Evolutionary conservation across 2,329 filamentous ascomycete genomes (phyloP).

Genomic region (Furcasterigmium sp.): DNA sequence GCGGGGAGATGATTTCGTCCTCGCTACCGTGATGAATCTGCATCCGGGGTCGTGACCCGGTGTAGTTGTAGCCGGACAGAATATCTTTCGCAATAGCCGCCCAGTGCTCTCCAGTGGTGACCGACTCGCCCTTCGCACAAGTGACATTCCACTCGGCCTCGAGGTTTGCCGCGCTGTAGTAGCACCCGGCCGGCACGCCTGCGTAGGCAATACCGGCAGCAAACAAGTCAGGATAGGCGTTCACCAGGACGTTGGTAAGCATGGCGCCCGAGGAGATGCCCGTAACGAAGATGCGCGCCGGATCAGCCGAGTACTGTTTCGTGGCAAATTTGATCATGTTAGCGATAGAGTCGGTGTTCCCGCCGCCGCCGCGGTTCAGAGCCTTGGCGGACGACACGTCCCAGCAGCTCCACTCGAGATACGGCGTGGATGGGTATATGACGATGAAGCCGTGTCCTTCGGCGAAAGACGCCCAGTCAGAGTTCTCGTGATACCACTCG

Average conservation of each 20-base stretch:
- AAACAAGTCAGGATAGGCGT: constrained; percentile 42
- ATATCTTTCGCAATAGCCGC: constrained; percentile 36
- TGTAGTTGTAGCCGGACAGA: constrained; percentile 40
- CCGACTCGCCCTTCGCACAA: constrained; percentile 41
- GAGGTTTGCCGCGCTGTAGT: constrained; percentile 32
- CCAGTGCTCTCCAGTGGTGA: constrained; percentile 40
- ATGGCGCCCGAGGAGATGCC: constrained; percentile 44
- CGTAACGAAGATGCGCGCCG: constrained; percentile 46
- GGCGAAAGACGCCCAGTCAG: constrained; percentile 47
- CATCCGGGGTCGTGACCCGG: constrained; percentile 45
- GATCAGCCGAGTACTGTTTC: constrained; percentile 44
- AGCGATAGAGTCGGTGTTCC: constrained; percentile 49
- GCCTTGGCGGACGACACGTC: constrained; percentile 47
- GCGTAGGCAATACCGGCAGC: constrained; percentile 36
- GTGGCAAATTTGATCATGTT: constrained; percentile 55
- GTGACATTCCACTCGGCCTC: constrained; percentile 43
- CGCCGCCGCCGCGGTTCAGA: constrained; percentile 50
- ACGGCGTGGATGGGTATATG: constrained; percentile 38
- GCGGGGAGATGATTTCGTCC: constrained; percentile 43
- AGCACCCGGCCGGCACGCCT: constrained; percentile 39
- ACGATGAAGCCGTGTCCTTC: constrained; percentile 52
- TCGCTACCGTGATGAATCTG: constrained; percentile 52
- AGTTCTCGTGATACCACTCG: constrained; percentile 42
- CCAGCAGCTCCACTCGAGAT: constrained; percentile 41
- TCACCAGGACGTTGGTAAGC: constrained; percentile 45